Evolutionary conservation across 2,329 filamentous ascomycete species (phyloP).

Genomic region (Beauveria australis): DNA sequence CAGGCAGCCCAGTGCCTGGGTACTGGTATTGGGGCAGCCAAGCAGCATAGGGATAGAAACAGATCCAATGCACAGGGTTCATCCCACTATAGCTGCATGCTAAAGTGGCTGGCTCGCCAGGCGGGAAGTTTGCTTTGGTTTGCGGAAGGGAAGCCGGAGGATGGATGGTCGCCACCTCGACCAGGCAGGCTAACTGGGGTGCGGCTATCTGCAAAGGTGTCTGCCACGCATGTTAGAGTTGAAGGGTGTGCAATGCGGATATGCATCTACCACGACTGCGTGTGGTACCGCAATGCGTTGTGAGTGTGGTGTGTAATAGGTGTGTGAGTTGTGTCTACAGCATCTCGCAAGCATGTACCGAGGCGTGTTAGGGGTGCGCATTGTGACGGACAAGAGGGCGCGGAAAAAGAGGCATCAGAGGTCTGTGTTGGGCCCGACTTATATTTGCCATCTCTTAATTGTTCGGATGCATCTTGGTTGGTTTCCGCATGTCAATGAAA

Average conservation of each 20-base stretch:
- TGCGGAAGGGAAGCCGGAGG: slow-evolving; percentile 8
- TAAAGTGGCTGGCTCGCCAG: slow-evolving; percentile 2
- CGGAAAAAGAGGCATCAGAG: neutral
- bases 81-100: neutral
- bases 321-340: neutral
- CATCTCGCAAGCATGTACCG: neutral
- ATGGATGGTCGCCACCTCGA: neutral
- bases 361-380: neutral
- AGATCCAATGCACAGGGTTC: neutral
- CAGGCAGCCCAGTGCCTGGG: neutral
- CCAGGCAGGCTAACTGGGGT: neutral
- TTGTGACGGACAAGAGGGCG: neutral
- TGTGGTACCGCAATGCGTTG: neutral
- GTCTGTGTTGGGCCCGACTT: neutral
- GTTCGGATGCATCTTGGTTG: neutral
- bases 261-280: neutral
- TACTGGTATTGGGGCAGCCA: neutral
- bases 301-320: neutral
- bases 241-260: slow-evolving; percentile 4
- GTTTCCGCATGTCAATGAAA: neutral
- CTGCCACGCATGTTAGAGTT: neutral
- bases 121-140: neutral
- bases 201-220: neutral
- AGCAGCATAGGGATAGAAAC: neutral
- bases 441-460: neutral